Evolutionary conservation across 371 early-diverging fungal genomes (phyloP), one percentile per base, ranked within the genome.

Genomic region (Dichotomocladium elegans): DNA sequence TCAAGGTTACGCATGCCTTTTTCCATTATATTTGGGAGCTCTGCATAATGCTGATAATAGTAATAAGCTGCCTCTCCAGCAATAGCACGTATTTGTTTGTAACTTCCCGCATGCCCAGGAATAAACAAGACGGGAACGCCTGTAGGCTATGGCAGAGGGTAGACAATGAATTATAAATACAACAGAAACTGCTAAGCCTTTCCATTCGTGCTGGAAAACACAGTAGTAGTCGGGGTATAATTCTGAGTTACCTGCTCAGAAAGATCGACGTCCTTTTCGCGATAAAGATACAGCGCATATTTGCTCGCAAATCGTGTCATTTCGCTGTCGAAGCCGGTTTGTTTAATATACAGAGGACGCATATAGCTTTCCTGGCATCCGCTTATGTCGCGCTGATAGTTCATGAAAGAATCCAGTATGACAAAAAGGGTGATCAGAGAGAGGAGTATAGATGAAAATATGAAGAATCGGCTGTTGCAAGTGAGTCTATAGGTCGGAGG

Each of bases 41-140:
- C 61, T 14, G 74, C 62, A 49, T 76, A 53, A 27, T 66, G 52
- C 29, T 70, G 62, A 60, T 82, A 77, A 57, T 83, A 82, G 22
- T 79, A 68, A 19, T 70, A 64, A 6, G 90, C 63, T 3, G 91
- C 64, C 26, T 85, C 88, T 27, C 87, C 74, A 15, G 92, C 95
- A 25, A 96, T 72, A 1, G 93, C 90, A 27, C 94, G 77, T 4
- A 90, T 83, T 69, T 96, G 98, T 58, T 88, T 89, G 59, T 87
- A 88, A 53, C 91, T 91, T 9, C 98, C 97, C 14, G 95, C 95
- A 63, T 96, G 91, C 0, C 98, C 98, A 14, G 94, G 98, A 28
- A 98, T 83, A 72, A 98, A 98, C 28, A 98, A 67, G 0, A 93
- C 87, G 0, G 98, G 98, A 11, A 88, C 78, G 26, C 94, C 87